phyloP scores from a whole-genome alignment of 148 eudicot species.

The Polygonum maritimum region DNA sequence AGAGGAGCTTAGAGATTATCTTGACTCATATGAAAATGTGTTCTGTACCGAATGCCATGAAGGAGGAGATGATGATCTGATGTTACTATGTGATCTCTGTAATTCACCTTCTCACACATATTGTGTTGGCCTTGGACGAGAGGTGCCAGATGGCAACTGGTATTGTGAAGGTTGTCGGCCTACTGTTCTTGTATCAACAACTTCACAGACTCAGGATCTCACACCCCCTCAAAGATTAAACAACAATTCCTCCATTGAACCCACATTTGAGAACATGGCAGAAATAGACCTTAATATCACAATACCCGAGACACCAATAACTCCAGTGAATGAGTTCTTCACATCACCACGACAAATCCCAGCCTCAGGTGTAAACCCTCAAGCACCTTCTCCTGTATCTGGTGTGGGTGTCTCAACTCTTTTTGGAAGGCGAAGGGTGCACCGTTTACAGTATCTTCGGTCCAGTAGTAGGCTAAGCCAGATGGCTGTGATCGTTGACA shows the following conservation, averaged over 20 bases:
- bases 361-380: conserved; percentile 30
- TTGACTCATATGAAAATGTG: conserved; percentile 78
- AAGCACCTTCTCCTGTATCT: conserved; percentile 31
- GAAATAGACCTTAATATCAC: conserved; percentile 11
- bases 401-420: conserved; percentile 55
- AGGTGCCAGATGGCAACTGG: conserved; percentile 95
- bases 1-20: conserved; percentile 77
- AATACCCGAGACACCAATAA: neutral
- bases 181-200: conserved; percentile 41
- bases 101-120: conserved; percentile 98
- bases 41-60: conserved; percentile 82
- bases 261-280: conserved; percentile 2
- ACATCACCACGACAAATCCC: conserved; percentile 32
- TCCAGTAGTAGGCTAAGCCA: conserved; percentile 24
- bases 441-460: conserved; percentile 28
- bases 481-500: conserved; percentile 4
- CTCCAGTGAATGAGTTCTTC: conserved; percentile 4
- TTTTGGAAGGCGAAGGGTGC: conserved; percentile 60
- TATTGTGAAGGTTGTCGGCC: conserved; percentile 95
- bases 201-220: conserved; percentile 28
- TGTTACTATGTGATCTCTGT: conserved; percentile 90
- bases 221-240: neutral
- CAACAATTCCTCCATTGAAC: neutral
- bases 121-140: conserved; percentile 84
- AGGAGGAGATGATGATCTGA: conserved; percentile 92